Conservation (phyloP, 805 yeast species). For the Torulaspora franciscae region DNA sequence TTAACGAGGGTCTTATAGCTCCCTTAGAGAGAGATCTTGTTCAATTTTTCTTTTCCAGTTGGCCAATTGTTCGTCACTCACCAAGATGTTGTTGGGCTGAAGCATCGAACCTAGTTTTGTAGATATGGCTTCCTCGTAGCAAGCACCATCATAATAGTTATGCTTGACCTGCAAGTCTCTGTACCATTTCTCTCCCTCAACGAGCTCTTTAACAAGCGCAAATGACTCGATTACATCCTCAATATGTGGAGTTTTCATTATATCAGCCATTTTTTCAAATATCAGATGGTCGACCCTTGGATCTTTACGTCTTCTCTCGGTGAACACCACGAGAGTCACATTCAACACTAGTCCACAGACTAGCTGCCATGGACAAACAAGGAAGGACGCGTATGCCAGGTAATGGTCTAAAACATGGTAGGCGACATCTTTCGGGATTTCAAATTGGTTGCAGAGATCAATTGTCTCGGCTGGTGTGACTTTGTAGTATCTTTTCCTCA, state of each 20-base stretch:
- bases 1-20: slow-evolving; percentile 1
- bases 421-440: slow-evolving; percentile 52
- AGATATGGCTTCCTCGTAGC: slow-evolving; percentile 24
- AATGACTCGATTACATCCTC: slow-evolving; percentile 51
- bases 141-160: slow-evolving; percentile 32
- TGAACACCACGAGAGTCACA: slow-evolving; percentile 52
- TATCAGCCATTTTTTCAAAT: slow-evolving; percentile 46
- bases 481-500: slow-evolving; percentile 32
- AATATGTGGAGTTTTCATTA: slow-evolving; percentile 47
- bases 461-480: slow-evolving; percentile 42
- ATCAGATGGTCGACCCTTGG: slow-evolving; percentile 48
- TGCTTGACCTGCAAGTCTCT: slow-evolving; percentile 47
- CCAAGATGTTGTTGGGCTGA: slow-evolving; percentile 32
- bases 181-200: slow-evolving; percentile 60
- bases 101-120: slow-evolving; percentile 37
- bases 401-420: slow-evolving; percentile 48
- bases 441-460: slow-evolving; percentile 56
- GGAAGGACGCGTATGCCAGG: slow-evolving; percentile 45
- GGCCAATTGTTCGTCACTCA: slow-evolving; percentile 31
- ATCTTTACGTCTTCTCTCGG: slow-evolving; percentile 41
- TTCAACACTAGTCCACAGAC: slow-evolving; percentile 63
- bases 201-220: slow-evolving; percentile 47
- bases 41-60: slow-evolving; percentile 35
- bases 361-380: slow-evolving; percentile 62
- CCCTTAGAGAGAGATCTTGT: slow-evolving; percentile 28